These are phyloP conservation scores for Amaranthus hypochondriacus DNA, from an alignment of 148 eudicot species.

Conservation along the genomic window DNA sequence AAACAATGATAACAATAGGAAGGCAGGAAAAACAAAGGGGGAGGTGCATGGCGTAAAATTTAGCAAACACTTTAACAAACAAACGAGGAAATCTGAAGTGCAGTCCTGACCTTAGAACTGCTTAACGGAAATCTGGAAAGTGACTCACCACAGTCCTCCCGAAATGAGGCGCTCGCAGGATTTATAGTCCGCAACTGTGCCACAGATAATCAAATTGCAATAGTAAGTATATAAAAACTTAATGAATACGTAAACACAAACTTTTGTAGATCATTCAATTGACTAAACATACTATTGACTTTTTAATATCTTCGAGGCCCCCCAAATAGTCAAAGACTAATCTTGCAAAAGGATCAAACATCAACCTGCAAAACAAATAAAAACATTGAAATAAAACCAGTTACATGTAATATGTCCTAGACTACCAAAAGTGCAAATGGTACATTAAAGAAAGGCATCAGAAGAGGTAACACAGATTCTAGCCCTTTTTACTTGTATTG, in stretches of 20 bases:
- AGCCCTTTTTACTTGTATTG: background rate
- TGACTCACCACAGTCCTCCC: slow-evolving; percentile 72
- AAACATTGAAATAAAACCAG: background rate
- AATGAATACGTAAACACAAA: no score
- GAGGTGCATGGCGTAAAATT: background rate
- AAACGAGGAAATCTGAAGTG: background rate
- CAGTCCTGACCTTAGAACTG: background rate
- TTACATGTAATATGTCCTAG: background rate
- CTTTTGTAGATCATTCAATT: background rate
- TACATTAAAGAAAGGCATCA: background rate
- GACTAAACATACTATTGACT: slow-evolving; percentile 54
- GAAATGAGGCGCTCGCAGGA: slow-evolving; percentile 57
- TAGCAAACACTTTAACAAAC: background rate
- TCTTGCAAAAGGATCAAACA: slow-evolving; percentile 76
- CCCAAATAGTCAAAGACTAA: slow-evolving; percentile 71
- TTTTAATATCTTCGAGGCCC: slow-evolving; percentile 66
- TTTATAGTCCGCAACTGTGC: slow-evolving; percentile 64
- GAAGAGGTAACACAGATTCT: no score
- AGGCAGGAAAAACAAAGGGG: background rate
- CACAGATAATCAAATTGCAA: slow-evolving; percentile 14
- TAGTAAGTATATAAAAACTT: no score
- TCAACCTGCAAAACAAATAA: slow-evolving; percentile 37
- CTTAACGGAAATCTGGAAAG: background rate
- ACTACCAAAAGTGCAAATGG: background rate
- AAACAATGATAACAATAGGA: background rate